Base-by-base conservation (phyloP, 208 protist species). In the Leishmania gerbilli region DNA sequence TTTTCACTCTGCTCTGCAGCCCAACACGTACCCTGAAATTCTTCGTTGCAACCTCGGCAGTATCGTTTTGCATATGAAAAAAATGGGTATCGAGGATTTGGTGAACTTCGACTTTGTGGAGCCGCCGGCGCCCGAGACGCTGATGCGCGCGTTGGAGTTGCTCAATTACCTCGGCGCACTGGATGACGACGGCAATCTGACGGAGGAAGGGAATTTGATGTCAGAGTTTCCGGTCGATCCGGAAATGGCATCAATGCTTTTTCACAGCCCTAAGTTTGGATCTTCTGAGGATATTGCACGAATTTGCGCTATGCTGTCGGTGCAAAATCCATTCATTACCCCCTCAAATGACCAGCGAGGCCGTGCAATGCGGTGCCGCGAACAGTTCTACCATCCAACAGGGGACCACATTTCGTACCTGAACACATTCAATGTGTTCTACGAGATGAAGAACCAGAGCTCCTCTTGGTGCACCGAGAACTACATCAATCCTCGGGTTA, bases 71-170 rank as follows among this genome's bases (percentile, higher is more conserved):
- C 95, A 95, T 71, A 95, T 99, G 87, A 99, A 99, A 71, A 98
- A 98, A 55, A 98, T 99, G 95, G 99, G 99, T 19, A 99, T 99
- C 74, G 98, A 99, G 68, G 98, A 99, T 84, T 84, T 99, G 64
- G 88, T 99, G 11, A 87, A 97, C 71, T 99, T 99, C 87, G 98
- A 99, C 76, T 99, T 99, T 88, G 99, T 99, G 81, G 99, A 99
- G 81, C 96, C 98, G n/a, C 99, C 99, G 27, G 96, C 98, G 49
- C 96, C 87, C 0, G 95, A 99, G 81, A 99, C 98, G 8, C 83
- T 99, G 19, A 95, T 99, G 82, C 87, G 91, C 24, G 98, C 99
- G 3, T 89, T 99, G 81, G 96, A 99, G 79, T 64, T 96, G 88
- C 96, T 97, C 49, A 99, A 99, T 77, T 98, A 94, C 21, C 85